Evolutionary conservation across 345 rosid genomes (phyloP).

Genomic region (Sonneratia caseolaris): DNA sequence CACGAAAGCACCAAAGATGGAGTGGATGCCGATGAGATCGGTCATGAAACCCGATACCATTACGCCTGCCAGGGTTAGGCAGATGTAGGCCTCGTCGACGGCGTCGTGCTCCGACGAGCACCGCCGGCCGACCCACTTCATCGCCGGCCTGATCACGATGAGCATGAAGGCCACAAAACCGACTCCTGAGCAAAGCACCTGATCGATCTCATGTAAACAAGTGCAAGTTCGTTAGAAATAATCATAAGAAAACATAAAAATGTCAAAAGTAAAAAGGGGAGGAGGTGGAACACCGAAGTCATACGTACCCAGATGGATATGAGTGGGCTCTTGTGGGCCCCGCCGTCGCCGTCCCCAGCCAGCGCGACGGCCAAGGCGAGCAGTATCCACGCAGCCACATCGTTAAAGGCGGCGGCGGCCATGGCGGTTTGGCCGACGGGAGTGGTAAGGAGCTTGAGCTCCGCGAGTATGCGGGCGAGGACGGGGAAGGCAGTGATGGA

Average conservation of each 20-base stretch:
- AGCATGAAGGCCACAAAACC: conserved; percentile 63
- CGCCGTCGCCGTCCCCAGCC: conserved; percentile 39
- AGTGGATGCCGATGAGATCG: conserved; percentile 68
- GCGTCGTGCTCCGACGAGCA: conserved; percentile 43
- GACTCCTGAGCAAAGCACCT: conserved; percentile 43
- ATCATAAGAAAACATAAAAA: background rate
- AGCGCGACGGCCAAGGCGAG: conserved; percentile 78
- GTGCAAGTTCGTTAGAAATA: background rate
- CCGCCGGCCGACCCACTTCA: conserved; percentile 58
- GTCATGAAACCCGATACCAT: conserved; percentile 69
- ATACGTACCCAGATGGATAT: conserved; percentile 47
- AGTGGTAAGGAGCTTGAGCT: conserved; percentile 71
- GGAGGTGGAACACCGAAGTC: background rate
- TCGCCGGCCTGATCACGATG: conserved; percentile 49
- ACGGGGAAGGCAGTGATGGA: conserved; percentile 95
- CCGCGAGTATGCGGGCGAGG: conserved; percentile 83
- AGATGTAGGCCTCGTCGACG: conserved; percentile 60
- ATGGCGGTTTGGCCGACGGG: conserved; percentile 64
- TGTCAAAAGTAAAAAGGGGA: background rate
- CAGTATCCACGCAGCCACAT: conserved; percentile 77
- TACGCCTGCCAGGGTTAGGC: conserved; percentile 63
- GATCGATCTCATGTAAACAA: background rate
- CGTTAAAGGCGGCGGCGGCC: conserved; percentile 93
- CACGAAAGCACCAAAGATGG: conserved; percentile 75
- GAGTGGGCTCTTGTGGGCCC: conserved; percentile 44